These are phyloP conservation scores for Ophiostoma ips DNA, from an alignment of 2,329 filamentous ascomycete species.

Conservation along the genomic window DNA sequence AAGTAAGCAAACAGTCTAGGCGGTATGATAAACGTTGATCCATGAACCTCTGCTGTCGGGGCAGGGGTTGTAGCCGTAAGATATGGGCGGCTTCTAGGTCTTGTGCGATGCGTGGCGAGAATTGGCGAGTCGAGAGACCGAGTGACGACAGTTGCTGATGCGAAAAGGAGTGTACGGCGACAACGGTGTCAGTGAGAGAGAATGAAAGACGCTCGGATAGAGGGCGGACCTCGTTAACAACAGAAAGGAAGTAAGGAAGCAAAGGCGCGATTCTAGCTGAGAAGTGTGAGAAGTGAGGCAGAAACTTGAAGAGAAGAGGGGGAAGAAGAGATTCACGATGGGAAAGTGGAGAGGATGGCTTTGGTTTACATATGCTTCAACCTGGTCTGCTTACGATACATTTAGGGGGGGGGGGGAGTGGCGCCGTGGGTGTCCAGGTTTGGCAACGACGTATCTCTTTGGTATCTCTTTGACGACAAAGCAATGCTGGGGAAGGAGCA, in stretches of 20 bases:
- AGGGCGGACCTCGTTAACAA: too few relatives aligned
- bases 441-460: slow-evolving; percentile 1
- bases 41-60: background rate
- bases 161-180: too few relatives aligned
- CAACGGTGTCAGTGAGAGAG: too few relatives aligned
- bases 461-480: background rate
- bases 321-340: background rate
- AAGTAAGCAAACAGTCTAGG: background rate
- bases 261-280: background rate
- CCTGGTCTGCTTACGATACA: background rate
- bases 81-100: background rate
- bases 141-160: too few relatives aligned
- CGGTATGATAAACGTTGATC: background rate
- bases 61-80: background rate
- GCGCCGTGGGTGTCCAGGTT: slow-evolving; percentile 4
- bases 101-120: too few relatives aligned
- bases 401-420: slow-evolving; percentile 1
- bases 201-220: too few relatives aligned
- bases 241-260: background rate
- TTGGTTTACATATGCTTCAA: background rate
- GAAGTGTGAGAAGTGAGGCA: background rate
- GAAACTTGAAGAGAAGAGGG: background rate
- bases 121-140: too few relatives aligned
- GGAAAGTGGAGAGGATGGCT: background rate
- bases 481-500: background rate